phyloP scores from a whole-genome alignment of 2,329 filamentous ascomycete species.

The Myriosclerotinia scirpicola region DNA sequence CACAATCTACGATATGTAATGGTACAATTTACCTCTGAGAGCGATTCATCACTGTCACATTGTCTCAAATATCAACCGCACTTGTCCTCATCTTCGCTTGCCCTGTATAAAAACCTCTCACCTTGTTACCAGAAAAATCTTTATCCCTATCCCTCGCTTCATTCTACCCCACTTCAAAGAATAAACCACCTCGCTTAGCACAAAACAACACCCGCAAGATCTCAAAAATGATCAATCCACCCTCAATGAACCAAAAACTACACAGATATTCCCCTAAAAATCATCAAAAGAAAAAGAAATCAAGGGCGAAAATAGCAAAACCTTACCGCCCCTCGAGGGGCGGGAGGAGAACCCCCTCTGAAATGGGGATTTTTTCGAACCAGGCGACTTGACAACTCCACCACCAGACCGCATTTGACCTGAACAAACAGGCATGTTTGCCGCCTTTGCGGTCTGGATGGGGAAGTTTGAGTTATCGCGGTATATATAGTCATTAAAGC shows the following conservation, averaged over 20 bases:
- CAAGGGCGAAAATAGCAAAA: not conserved
- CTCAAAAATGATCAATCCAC: not conserved
- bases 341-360: not conserved
- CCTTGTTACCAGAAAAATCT: not conserved
- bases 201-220: not conserved
- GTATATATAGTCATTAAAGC: not conserved
- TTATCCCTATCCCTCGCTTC: not conserved
- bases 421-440: slow-evolving; percentile 2
- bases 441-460: not conserved
- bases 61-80: not conserved
- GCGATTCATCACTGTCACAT: too few species aligned
- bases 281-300: not conserved
- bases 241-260: not conserved
- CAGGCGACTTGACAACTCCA: not conserved
- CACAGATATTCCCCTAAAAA: not conserved
- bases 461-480: not conserved
- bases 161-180: not conserved
- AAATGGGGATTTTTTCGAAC: slow-evolving; percentile 1
- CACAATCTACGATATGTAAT: not conserved
- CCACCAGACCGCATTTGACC: slow-evolving; percentile 1
- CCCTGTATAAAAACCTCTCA: not conserved
- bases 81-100: not conserved
- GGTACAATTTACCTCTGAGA: not conserved
- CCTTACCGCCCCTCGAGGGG: not conserved
- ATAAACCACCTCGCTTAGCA: not conserved